A percentile compares a stretch with the other conserved stretches of the same genome.
phyloP scores from a whole-genome alignment of 331 rosid genomes.

The Malus hybrid region DNA sequence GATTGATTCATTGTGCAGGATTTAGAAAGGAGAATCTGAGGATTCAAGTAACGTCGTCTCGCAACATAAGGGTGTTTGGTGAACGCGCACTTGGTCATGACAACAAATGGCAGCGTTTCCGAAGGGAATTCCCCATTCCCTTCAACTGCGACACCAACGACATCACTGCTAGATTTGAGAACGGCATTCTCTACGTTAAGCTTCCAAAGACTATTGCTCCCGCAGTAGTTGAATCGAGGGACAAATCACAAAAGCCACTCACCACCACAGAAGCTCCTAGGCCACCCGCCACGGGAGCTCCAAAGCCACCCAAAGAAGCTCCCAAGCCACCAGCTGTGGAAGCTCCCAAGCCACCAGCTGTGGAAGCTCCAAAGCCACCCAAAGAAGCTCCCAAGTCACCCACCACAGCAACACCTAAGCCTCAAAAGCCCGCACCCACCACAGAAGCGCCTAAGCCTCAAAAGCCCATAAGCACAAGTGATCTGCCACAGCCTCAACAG shows the following conservation, averaged over 20 bases:
- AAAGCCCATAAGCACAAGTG: not conserved
- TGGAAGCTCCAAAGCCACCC: not conserved
- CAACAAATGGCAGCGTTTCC: constrained; percentile 38
- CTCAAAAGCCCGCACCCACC: not conserved
- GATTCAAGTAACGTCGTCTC: constrained; percentile 35
- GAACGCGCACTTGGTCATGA: constrained; percentile 22
- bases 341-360: not conserved
- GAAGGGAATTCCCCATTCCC: constrained; percentile 30
- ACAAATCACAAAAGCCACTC: not conserved
- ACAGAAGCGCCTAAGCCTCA: not conserved
- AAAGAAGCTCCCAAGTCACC: not conserved
- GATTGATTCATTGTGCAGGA: constrained; percentile 24
- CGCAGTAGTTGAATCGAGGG: not conserved
- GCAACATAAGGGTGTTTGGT: constrained; percentile 31
- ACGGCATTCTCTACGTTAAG: constrained; percentile 36
- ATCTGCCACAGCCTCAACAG: not conserved
- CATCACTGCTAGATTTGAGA: constrained; percentile 46
- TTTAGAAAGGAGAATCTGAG: constrained; percentile 39
- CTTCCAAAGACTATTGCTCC: constrained; percentile 29
- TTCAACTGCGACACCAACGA: constrained; percentile 2
- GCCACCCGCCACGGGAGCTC: not conserved
- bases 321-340: not conserved
- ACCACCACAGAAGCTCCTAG: not conserved
- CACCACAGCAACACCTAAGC: not conserved
- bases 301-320: constrained; percentile 2